Evolutionary conservation across 129 eudicot genomes (phyloP).

Genomic region (Ambrosia trifida): DNA sequence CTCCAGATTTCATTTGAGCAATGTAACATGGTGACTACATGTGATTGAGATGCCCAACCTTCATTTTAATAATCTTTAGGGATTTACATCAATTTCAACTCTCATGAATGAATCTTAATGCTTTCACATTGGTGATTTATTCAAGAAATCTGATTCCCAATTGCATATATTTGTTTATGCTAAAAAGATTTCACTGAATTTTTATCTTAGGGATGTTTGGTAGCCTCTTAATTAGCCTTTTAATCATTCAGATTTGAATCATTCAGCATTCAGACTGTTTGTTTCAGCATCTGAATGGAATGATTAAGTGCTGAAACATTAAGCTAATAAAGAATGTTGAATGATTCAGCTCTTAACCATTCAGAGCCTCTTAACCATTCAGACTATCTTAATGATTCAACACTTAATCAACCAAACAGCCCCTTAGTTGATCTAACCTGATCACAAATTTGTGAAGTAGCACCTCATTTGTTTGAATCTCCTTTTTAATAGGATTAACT

Average conservation of each 20-base stretch:
- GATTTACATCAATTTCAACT: conserved; percentile 33
- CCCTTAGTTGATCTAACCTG: not conserved
- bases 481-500: not conserved
- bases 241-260: too few species aligned
- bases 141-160: conserved; percentile 36
- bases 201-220: not conserved
- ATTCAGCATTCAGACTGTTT: too few species aligned
- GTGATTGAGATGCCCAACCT: conserved; percentile 38
- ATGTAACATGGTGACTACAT: conserved; percentile 40
- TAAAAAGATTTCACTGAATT: not conserved
- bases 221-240: too few species aligned
- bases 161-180: conserved; percentile 7
- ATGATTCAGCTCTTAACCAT: too few species aligned
- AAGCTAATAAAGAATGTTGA: too few species aligned
- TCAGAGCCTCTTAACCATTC: too few species aligned
- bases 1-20: conserved; percentile 33
- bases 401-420: too few species aligned
- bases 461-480: not conserved
- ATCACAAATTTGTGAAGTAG: not conserved
- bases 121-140: conserved; percentile 35
- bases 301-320: too few species aligned
- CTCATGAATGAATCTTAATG: conserved; percentile 32
- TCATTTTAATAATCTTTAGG: conserved; percentile 26
- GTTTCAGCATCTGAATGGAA: too few species aligned
- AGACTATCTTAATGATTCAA: too few species aligned